phyloP scores from a whole-genome alignment of 352 stramenopile genomes.

The Thraustotheca clavata region DNA sequence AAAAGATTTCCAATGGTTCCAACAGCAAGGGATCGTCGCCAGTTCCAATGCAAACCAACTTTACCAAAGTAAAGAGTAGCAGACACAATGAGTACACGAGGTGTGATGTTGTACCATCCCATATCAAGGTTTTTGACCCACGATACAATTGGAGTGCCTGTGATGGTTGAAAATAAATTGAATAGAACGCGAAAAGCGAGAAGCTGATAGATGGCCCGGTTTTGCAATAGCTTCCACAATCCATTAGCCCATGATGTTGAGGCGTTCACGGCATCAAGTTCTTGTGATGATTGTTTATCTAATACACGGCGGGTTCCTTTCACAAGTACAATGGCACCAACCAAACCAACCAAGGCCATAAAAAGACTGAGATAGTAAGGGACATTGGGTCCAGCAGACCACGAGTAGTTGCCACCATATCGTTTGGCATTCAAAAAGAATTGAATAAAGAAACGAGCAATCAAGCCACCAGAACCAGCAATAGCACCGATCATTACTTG shows the following conservation, averaged over 20 bases:
- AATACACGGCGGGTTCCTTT: constrained; percentile 18
- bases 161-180: constrained; percentile 21
- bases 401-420: constrained; percentile 48
- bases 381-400: constrained; percentile 32
- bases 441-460: constrained; percentile 36
- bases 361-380: constrained; percentile 22
- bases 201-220: constrained; percentile 14
- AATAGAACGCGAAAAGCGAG: constrained; percentile 14
- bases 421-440: constrained; percentile 40
- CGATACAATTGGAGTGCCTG: constrained; percentile 25
- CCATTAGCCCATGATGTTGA: constrained; percentile 40
- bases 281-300: too few species aligned
- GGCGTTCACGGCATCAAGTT: too few species aligned
- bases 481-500: constrained; percentile 47
- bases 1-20: not conserved
- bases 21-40: constrained; percentile 3
- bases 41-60: constrained; percentile 16
- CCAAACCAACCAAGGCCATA: constrained; percentile 24
- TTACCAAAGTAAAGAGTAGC: constrained; percentile 17
- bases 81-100: constrained; percentile 35
- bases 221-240: constrained; percentile 47
- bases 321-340: constrained; percentile 22
- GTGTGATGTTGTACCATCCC: constrained; percentile 27
- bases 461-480: constrained; percentile 35
- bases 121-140: constrained; percentile 42